Evolutionary conservation across 2,329 filamentous ascomycete genomes (phyloP), one percentile per base, ranked within the genome.

Genomic region (Pseudogymnoascus sp.): DNA sequence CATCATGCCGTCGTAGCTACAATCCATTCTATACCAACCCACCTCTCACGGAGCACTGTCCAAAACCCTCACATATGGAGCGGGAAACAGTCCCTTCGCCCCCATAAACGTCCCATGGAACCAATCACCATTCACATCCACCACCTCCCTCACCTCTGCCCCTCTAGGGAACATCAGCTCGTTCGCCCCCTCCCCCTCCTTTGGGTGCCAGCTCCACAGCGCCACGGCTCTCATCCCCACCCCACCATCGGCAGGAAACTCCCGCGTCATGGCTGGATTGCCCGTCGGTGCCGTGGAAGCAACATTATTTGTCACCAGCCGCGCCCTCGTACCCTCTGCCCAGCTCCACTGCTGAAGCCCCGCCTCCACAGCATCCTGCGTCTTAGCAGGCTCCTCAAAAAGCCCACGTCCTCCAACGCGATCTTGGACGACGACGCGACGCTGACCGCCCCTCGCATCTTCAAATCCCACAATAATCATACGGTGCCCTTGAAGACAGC

Each of bases 71-170:
- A 92, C 89, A 79, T 93, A 93, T 6, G 84, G 83, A 5, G 87
- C 86, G 4, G 92, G 92, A 71, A 97, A 95, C 66, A 97, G 69
- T 0, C 91, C 92, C 68, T 84, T 86, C 25, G 77, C 78, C 0
- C 91, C 92, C 76, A 91, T 92, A 78, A 96, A 97, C 29, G 86
- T 85, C 0, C 93, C 93, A 76, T 88, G 89, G 70, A 83, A 92
- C 92, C 92, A 97, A 73, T 96, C 92, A 15, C 88, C 90, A 72
- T 96, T 96, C 58, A 95, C 85, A 73, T 94, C 89, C 72, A 93
- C 88, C 38, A 89, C 85, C 76, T 97, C 93, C 5, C 82, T 81
- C 12, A 97, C 83, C 74, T 94, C 90, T 0, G 92, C 92, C 8
- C 89, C 87, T 59, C 86, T 86, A 0, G 93, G 93, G 68, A 97